Percentiles rank a stretch among this genome's conserved stretches.
Evolutionary conservation across 495 filamentous ascomycete species (phyloP).

Genomic region (Articulospora tetracladia): DNA sequence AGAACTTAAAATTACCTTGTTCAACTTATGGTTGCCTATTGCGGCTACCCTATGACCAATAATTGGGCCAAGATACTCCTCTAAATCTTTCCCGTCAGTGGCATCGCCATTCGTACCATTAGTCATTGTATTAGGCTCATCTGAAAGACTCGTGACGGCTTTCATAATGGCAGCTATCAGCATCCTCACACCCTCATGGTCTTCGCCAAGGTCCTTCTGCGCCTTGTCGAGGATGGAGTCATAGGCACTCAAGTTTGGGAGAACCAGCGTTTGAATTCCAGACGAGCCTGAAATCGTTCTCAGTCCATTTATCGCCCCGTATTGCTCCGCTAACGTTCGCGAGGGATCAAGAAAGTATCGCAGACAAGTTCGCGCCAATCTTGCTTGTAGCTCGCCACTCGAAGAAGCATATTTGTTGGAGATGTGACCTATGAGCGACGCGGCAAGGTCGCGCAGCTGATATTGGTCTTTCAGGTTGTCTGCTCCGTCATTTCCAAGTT

Average conservation of each 20-base stretch:
- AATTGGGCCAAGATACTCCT: slow-evolving; percentile 50
- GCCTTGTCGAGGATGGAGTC: slow-evolving; percentile 63
- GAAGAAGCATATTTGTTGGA: slow-evolving; percentile 68
- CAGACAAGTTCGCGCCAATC: slow-evolving; percentile 85
- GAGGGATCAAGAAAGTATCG: slow-evolving; percentile 85
- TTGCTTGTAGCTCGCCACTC: slow-evolving; percentile 74
- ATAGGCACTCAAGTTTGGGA: slow-evolving; percentile 78
- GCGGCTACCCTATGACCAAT: slow-evolving; percentile 56
- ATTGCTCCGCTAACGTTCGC: slow-evolving; percentile 75
- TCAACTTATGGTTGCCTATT: slow-evolving; percentile 45
- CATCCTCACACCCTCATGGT: slow-evolving; percentile 39
- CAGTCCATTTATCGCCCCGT: slow-evolving; percentile 79
- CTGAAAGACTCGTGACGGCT: slow-evolving; percentile 38
- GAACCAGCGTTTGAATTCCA: slow-evolving; percentile 70
- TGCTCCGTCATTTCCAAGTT: slow-evolving; percentile 55
- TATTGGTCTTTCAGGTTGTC: slow-evolving; percentile 58
- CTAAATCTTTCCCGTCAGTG: slow-evolving; percentile 47
- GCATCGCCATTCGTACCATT: slow-evolving; percentile 40
- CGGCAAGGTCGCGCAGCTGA: slow-evolving; percentile 77
- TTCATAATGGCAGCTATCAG: slow-evolving; percentile 58
- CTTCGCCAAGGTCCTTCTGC: slow-evolving; percentile 51
- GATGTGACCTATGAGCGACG: slow-evolving; percentile 70
- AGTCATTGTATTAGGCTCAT: slow-evolving; percentile 30
- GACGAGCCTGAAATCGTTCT: slow-evolving; percentile 71
- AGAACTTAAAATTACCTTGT: slow-evolving; percentile 47